A percentile compares a stretch with the other conserved stretches of the same genome.
phyloP scores from a whole-genome alignment of 495 filamentous ascomycete genomes.

The Neurospora sp. region DNA sequence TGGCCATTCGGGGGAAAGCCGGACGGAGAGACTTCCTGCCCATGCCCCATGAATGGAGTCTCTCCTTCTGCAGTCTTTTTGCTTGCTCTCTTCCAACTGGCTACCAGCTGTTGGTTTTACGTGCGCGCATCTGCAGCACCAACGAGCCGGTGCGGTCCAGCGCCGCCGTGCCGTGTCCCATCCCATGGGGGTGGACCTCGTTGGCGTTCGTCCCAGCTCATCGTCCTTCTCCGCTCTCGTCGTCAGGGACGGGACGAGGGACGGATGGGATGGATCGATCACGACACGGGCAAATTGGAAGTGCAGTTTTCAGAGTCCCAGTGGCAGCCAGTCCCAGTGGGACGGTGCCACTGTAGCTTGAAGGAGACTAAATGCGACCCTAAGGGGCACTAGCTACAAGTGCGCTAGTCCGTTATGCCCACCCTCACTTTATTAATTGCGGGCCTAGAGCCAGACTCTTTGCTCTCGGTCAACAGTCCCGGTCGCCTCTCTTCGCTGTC shows the following conservation, averaged over 20 bases:
- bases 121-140: neutral
- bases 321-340: neutral
- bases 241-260: neutral
- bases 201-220: neutral
- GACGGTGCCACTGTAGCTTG: neutral
- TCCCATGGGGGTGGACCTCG: neutral
- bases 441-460: neutral
- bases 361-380: neutral
- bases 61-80: neutral
- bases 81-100: neutral
- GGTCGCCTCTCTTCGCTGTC: neutral
- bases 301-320: neutral
- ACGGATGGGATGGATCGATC: neutral
- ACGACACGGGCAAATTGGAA: neutral
- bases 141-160: neutral
- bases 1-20: neutral
- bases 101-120: neutral
- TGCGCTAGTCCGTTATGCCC: neutral
- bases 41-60: neutral
- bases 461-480: neutral
- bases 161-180: neutral
- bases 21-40: neutral
- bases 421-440: neutral
- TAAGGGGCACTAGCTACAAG: neutral
- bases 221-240: neutral